Evolutionary conservation across 495 filamentous ascomycete genomes (phyloP).

Genomic region (Daldinia childiae): DNA sequence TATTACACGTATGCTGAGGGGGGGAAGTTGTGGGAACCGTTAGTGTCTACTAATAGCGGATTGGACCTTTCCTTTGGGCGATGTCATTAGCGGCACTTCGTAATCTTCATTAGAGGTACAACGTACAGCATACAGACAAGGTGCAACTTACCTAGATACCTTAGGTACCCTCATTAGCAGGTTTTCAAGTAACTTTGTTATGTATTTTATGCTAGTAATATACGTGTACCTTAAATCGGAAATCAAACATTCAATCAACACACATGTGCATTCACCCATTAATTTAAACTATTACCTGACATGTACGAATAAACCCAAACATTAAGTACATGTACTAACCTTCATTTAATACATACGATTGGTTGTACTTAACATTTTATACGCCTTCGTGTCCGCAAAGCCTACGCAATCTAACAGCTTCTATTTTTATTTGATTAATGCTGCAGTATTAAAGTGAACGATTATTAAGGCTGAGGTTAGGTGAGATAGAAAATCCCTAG

Average conservation of each 20-base stretch:
- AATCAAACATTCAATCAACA: too few relatives aligned
- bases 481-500: too few relatives aligned
- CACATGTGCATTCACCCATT: background rate
- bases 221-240: too few relatives aligned
- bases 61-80: background rate
- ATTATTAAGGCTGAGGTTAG: too few relatives aligned
- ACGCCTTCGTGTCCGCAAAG: background rate
- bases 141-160: background rate
- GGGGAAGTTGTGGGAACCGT: background rate
- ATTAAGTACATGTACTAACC: too few relatives aligned
- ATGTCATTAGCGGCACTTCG: constrained; percentile 12
- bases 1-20: background rate
- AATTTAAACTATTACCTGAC: background rate
- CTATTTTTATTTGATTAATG: background rate
- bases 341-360: background rate
- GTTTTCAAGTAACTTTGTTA: background rate
- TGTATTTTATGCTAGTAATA: too few relatives aligned
- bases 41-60: background rate
- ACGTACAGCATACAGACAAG: background rate
- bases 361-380: too few relatives aligned
- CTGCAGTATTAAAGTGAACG: too few relatives aligned
- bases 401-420: background rate
- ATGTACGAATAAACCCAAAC: background rate
- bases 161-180: too few relatives aligned
- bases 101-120: background rate